Evolutionary conservation across 2,329 filamentous ascomycete genomes (phyloP).

Genomic region (Lachnellula arida): DNA sequence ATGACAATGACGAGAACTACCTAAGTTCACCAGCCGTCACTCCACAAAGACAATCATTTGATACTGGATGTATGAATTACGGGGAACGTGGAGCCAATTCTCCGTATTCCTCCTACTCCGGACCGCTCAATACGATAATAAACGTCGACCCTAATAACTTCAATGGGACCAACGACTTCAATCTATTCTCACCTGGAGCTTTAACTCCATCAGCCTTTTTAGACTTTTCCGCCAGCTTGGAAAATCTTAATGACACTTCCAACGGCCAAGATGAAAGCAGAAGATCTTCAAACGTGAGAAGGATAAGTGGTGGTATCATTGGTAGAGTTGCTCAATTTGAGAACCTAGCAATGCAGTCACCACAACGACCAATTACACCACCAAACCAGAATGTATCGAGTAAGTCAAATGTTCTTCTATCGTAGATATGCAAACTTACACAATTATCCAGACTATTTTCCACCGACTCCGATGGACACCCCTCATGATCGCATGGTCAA

Average conservation of each 20-base stretch:
- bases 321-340: conserved; percentile 58
- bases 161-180: conserved; percentile 28
- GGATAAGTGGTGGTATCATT: conserved; percentile 58
- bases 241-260: conserved; percentile 17
- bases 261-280: conserved; percentile 24
- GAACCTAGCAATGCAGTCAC: conserved; percentile 42
- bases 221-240: conserved; percentile 30
- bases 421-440: conserved; percentile 8
- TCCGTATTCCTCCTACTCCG: conserved; percentile 29
- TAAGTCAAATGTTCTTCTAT: conserved; percentile 38
- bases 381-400: conserved; percentile 54
- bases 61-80: conserved; percentile 39
- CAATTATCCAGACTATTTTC: conserved; percentile 51
- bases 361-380: conserved; percentile 55
- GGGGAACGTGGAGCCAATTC: conserved; percentile 14
- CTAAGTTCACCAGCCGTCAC: conserved; percentile 53
- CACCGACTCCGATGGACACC: conserved; percentile 63
- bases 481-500: conserved; percentile 44
- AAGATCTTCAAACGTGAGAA: conserved; percentile 33
- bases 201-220: conserved; percentile 29
- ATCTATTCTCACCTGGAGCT: conserved; percentile 22
- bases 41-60: conserved; percentile 50
- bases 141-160: conserved; percentile 33
- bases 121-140: conserved; percentile 41
- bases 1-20: conserved; percentile 47